phyloP scores from a whole-genome alignment of 225 moss, liverwort and hornwort genomes.

The Lunularia cruciata region DNA sequence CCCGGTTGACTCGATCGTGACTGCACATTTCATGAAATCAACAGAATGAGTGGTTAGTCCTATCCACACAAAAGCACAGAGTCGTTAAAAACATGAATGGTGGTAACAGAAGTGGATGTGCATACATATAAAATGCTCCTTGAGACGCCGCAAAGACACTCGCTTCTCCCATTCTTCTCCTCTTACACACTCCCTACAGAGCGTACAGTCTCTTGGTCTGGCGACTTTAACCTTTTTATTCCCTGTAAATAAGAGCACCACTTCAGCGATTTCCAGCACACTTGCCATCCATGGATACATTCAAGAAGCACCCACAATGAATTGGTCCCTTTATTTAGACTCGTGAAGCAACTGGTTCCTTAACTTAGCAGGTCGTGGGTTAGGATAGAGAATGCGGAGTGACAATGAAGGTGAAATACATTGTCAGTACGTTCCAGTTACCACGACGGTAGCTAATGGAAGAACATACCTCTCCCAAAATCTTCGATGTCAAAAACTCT shows the following conservation, averaged over 20 bases:
- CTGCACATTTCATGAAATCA: constrained; percentile 46
- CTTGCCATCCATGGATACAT: too few species aligned
- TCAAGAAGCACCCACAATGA: too few species aligned
- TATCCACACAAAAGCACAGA: neutral
- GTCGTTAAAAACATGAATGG: neutral
- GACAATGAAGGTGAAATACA: too few species aligned
- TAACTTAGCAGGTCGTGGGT: too few species aligned
- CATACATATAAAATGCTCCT: constrained; percentile 98
- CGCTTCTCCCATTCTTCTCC: constrained; percentile 87
- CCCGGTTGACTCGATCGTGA: constrained; percentile 92
- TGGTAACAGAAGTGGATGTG: neutral
- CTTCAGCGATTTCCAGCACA: neutral
- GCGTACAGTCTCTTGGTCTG: constrained; percentile 85
- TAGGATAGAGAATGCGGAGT: too few species aligned
- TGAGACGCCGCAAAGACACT: constrained; percentile 78
- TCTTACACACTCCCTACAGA: constrained; percentile 95
- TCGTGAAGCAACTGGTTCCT: constrained; percentile 4
- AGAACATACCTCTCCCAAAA: constrained; percentile 59
- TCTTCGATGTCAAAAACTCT: constrained; percentile 98
- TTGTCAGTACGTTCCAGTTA: neutral
- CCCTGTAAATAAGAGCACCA: constrained; percentile 42
- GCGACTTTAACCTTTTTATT: constrained; percentile 58
- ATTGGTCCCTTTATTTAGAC: too few species aligned
- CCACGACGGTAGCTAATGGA: too few species aligned
- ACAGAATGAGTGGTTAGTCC: neutral